These are phyloP conservation scores for Primulina eburnea DNA, from an alignment of 257 asterid genomes.

Conservation along the genomic window DNA sequence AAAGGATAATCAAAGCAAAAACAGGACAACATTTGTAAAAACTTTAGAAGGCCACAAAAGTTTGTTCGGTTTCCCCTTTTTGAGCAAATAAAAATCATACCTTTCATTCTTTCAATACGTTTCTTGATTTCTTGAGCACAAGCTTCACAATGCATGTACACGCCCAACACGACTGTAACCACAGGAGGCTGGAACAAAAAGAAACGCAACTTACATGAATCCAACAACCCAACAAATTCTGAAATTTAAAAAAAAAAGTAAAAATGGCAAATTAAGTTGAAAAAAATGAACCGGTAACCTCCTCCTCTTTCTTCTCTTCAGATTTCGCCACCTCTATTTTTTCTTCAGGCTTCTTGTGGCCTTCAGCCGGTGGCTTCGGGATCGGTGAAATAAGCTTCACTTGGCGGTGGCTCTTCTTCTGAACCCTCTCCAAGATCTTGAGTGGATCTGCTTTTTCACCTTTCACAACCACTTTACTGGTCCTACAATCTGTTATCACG, in stretches of 20 bases:
- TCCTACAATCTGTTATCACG: conserved; percentile 71
- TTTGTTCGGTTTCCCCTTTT: not conserved
- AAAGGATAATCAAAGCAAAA: conserved; percentile 32
- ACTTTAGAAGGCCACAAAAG: not conserved
- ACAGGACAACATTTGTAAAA: not conserved
- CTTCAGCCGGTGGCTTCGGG: conserved; percentile 52
- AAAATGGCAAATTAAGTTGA: not conserved
- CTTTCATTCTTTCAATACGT: conserved; percentile 76
- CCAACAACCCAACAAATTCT: not conserved
- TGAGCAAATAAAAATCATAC: conserved; percentile 26
- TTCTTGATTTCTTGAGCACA: conserved; percentile 89
- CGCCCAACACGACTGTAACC: conserved; percentile 64
- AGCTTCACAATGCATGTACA: conserved; percentile 97
- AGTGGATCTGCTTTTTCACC: conserved; percentile 96
- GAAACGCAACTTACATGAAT: not conserved
- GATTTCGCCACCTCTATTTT: conserved; percentile 36
- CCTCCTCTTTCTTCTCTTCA: conserved; percentile 67
- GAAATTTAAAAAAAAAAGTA: too few relatives aligned
- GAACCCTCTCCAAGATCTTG: conserved; percentile 75
- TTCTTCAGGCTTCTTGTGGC: conserved; percentile 47
- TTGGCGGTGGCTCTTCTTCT: conserved; percentile 90
- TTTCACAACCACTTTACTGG: conserved; percentile 78
- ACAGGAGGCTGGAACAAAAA: conserved; percentile 40
- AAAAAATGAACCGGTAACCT: conserved; percentile 39
- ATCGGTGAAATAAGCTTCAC: conserved; percentile 83